Conservation (phyloP, 495 filamentous ascomycete genomes). For the Penicillium manginii region DNA sequence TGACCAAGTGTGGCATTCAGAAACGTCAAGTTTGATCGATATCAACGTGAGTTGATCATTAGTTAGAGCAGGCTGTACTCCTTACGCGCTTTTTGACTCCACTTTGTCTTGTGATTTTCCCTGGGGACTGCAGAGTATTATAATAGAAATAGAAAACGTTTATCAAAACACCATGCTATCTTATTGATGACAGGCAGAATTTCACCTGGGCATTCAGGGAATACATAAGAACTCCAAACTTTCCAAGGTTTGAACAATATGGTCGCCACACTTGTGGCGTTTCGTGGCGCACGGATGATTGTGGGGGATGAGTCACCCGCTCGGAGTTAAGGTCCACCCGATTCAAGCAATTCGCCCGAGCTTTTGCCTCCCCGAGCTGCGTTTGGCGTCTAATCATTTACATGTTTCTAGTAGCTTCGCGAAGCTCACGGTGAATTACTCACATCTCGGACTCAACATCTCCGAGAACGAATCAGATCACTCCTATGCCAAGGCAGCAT, state of each 20-base stretch:
- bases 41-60: neutral
- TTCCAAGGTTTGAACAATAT: no score
- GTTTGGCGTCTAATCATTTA: neutral
- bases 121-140: neutral
- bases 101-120: neutral
- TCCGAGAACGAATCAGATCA: conserved; percentile 3
- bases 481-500: conserved; percentile 17
- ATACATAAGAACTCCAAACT: no score
- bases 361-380: conserved; percentile 16
- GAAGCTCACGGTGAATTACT: conserved; percentile 9
- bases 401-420: conserved; percentile 12
- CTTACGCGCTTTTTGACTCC: neutral
- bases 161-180: no score
- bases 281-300: conserved; percentile 2
- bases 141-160: no score
- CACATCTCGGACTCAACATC: conserved; percentile 1
- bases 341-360: neutral
- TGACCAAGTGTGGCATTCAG: conserved; percentile 29
- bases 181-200: no score
- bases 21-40: conserved; percentile 15
- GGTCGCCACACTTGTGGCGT: conserved; percentile 12
- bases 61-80: neutral
- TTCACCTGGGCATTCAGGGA: no score
- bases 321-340: conserved; percentile 11
- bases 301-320: conserved; percentile 11